Evolutionary conservation across 2,329 filamentous ascomycete genomes (phyloP).

Genomic region (Fusarium robinianum): DNA sequence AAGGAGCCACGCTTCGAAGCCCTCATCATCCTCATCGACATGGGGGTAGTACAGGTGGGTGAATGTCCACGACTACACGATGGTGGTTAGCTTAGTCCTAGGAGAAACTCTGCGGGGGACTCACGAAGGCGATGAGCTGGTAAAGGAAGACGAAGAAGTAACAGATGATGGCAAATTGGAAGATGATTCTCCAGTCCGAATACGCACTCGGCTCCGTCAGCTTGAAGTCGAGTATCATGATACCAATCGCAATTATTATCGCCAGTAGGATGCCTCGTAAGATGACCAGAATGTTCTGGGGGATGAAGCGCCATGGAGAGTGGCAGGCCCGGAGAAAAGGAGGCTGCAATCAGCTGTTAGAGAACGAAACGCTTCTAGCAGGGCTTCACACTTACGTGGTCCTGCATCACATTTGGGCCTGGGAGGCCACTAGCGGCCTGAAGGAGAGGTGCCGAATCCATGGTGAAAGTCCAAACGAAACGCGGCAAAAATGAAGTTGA

Average conservation of each 20-base stretch:
- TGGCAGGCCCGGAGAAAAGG: constrained; percentile 57
- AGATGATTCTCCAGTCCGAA: constrained; percentile 49
- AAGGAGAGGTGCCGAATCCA: constrained; percentile 46
- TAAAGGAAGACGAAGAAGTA: constrained; percentile 51
- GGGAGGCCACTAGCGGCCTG: constrained; percentile 37
- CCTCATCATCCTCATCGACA: constrained; percentile 43
- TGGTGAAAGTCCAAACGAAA: constrained; percentile 16
- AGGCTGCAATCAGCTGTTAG: constrained; percentile 46
- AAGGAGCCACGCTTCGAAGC: constrained; percentile 45
- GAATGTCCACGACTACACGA: constrained; percentile 53
- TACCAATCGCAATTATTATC: constrained; percentile 49
- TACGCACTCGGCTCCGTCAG: constrained; percentile 46
- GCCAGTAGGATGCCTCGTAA: constrained; percentile 49
- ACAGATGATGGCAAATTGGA: constrained; percentile 55
- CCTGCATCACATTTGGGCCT: constrained; percentile 41
- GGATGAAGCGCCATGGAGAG: constrained; percentile 54
- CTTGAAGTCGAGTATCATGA: constrained; percentile 53
- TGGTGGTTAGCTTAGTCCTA: background rate
- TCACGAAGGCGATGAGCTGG: constrained; percentile 52
- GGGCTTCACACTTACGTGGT: constrained; percentile 39
- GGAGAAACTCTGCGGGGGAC: constrained; percentile 25
- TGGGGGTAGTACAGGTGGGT: constrained; percentile 56
- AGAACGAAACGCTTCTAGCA: background rate
- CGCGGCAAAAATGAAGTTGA: background rate
- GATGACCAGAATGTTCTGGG: constrained; percentile 51